These are phyloP conservation scores for Epichloe aotearoae DNA, from an alignment of 2,329 filamentous ascomycete genomes.

Conservation along the genomic window DNA sequence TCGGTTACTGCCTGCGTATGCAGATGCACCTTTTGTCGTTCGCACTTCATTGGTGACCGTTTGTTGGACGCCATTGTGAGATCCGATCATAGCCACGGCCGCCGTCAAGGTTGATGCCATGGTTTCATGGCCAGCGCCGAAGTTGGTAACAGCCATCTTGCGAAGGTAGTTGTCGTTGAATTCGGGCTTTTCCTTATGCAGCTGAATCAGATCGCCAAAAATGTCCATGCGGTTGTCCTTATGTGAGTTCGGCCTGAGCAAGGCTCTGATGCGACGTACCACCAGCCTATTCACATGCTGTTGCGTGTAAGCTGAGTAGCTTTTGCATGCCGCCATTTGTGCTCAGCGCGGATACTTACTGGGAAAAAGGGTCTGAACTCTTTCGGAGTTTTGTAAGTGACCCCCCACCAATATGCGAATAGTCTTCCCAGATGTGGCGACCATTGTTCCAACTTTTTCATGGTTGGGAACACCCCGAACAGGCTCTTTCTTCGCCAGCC, in stretches of 20 bases:
- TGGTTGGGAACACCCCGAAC: slow-evolving; percentile 34
- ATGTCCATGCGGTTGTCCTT: slow-evolving; percentile 26
- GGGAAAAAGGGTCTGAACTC: slow-evolving; percentile 37
- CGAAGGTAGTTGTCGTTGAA: slow-evolving; percentile 35
- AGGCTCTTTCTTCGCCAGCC: slow-evolving; percentile 40
- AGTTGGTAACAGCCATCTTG: slow-evolving; percentile 40
- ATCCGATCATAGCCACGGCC: slow-evolving; percentile 32
- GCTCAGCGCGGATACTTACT: slow-evolving; percentile 18
- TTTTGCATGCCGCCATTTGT: background rate
- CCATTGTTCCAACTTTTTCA: slow-evolving; percentile 26
- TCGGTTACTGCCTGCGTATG: background rate
- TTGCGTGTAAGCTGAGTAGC: background rate
- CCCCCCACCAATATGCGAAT: slow-evolving; percentile 31
- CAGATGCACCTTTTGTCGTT: slow-evolving; percentile 2
- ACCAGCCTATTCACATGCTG: slow-evolving; percentile 24
- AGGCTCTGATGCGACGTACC: slow-evolving; percentile 20
- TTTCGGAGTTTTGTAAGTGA: slow-evolving; percentile 30
- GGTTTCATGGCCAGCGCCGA: slow-evolving; percentile 42
- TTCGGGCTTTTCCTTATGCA: slow-evolving; percentile 30
- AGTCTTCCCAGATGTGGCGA: slow-evolving; percentile 22
- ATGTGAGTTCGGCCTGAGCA: slow-evolving; percentile 14
- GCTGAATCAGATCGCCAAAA: slow-evolving; percentile 30
- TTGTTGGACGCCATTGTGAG: slow-evolving; percentile 19
- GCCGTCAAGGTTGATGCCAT: slow-evolving; percentile 39
- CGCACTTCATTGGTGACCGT: slow-evolving; percentile 22